Evolutionary conservation across 2,329 filamentous ascomycete species (phyloP), one percentile per base, ranked within the genome.

Genomic region (Fusarium metavorans): DNA sequence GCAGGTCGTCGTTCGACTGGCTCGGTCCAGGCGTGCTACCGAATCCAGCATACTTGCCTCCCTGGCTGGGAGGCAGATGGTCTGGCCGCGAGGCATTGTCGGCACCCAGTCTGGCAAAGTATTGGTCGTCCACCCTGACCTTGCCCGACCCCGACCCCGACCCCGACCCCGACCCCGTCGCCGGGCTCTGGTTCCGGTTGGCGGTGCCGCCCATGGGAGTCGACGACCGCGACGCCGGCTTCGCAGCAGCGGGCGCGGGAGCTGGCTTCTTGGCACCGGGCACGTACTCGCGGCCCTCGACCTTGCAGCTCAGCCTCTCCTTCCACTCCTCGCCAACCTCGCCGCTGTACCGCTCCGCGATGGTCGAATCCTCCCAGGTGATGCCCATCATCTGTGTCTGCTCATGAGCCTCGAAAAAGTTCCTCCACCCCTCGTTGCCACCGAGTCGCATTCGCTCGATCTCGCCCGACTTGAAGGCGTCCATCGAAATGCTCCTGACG

Each of bases 401-500:
- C 64, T 89, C 85, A 79, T 94, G 92, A 67, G 87, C 85, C 78
- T 97, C 93, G 83, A 97, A 99, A 85, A 98, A 98, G 27, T 89
- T 87, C 77, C 93, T 92, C 93, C 95, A 98, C 18, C 92, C 89
- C 71, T 93, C 92, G 84, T 99, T 99, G 64, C 97, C 97, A 54
- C 96, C 97, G 25, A 93, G 88, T 68, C 95, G 91, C 97, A 99
- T 98, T 76, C 95, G 93, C 84, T 94, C 92, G 80, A 98, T 96
- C 85, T 99, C 97, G 79, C 90, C 90, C 74, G 92, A 91, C 84
- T 99, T 99, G 88, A 99, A 98, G 67, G 95, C 95, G 86, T 99
- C 97, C 97, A 99, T 99, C 72, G 95, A 98, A 81, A 98, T 97
- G 80, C 94, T 97, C 70, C 97, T 93, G 74, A 99, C 95, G 85